phyloP scores from a whole-genome alignment of 2,329 filamentous ascomycete genomes.

The Calonectria hongkongensis region DNA sequence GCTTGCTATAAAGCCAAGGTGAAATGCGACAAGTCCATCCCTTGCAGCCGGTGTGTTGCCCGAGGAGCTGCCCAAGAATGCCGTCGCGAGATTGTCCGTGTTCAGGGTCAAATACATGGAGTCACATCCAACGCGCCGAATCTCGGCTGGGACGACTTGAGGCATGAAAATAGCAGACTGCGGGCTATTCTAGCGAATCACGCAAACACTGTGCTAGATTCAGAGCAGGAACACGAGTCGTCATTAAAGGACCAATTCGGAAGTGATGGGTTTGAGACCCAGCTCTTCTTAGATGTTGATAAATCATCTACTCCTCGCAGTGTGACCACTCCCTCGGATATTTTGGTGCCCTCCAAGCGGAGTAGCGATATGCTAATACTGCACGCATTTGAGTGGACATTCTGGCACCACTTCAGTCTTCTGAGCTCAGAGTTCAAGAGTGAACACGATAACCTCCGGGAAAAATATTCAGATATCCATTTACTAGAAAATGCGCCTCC shows the following conservation, averaged over 20 bases:
- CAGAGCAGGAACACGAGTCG: not conserved
- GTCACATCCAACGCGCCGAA: not conserved
- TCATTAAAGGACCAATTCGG: not conserved
- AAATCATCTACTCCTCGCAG: not conserved
- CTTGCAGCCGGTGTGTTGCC: conserved; percentile 14
- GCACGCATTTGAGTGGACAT: conserved; percentile 23
- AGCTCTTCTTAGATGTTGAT: not conserved
- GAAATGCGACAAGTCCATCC: conserved; percentile 28
- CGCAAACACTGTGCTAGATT: not conserved
- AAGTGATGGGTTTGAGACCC: not conserved
- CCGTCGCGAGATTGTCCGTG: conserved; percentile 9
- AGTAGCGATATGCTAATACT: conserved; percentile 5
- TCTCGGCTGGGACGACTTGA: not conserved
- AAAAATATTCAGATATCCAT: not conserved
- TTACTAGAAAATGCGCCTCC: not conserved
- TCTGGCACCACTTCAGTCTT: conserved; percentile 23
- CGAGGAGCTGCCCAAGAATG: conserved; percentile 3
- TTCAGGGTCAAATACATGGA: not conserved
- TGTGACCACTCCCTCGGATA: not conserved
- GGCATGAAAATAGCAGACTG: conserved; percentile 10
- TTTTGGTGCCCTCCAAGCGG: conserved; percentile 1
- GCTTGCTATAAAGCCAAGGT: conserved; percentile 26
- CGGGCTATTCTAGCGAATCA: not conserved
- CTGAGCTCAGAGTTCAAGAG: not conserved
- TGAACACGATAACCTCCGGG: conserved; percentile 5